phyloP scores from a whole-genome alignment of 1,284 basidiomycete species.

The Ustilago shanxiensis region DNA sequence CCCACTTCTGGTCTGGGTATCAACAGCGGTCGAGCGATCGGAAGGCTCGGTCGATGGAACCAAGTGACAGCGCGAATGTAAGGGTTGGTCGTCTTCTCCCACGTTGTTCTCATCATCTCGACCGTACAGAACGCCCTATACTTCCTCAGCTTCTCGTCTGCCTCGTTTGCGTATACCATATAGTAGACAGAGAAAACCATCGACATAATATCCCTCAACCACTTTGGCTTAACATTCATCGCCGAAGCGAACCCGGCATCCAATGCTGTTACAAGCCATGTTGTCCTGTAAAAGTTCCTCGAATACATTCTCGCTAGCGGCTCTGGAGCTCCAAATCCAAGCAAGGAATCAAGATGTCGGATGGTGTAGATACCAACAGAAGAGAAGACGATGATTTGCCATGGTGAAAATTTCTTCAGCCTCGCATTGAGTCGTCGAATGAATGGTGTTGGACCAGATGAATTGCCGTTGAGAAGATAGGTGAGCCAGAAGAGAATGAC shows the following conservation, averaged over 20 bases:
- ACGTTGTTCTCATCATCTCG: conserved; percentile 92
- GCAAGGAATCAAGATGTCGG: conserved; percentile 86
- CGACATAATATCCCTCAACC: conserved; percentile 81
- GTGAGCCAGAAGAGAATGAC: conserved; percentile 60
- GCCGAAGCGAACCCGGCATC: conserved; percentile 97
- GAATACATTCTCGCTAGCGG: conserved; percentile 86
- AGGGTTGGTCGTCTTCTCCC: conserved; percentile 96
- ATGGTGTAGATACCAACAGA: conserved; percentile 87
- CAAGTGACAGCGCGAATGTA: conserved; percentile 80
- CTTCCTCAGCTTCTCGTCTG: conserved; percentile 85
- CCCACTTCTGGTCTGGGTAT: conserved; percentile 78
- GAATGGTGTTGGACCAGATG: conserved; percentile 52
- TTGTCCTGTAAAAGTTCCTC: conserved; percentile 93
- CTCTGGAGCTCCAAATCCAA: conserved; percentile 90
- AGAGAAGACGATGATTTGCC: conserved; percentile 89
- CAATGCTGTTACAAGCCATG: conserved; percentile 87
- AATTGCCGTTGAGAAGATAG: conserved; percentile 46
- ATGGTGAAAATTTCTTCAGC: conserved; percentile 82
- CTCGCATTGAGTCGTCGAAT: conserved; percentile 39
- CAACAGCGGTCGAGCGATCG: conserved; percentile 81
- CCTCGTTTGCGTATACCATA: conserved; percentile 91
- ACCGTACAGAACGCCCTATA: conserved; percentile 93
- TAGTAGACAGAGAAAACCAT: conserved; percentile 87
- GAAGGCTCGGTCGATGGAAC: conserved; percentile 75
- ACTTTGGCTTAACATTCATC: conserved; percentile 90